These are phyloP conservation scores for Elsinoe perseae DNA, from an alignment of 2,329 filamentous ascomycete genomes.

Conservation along the genomic window DNA sequence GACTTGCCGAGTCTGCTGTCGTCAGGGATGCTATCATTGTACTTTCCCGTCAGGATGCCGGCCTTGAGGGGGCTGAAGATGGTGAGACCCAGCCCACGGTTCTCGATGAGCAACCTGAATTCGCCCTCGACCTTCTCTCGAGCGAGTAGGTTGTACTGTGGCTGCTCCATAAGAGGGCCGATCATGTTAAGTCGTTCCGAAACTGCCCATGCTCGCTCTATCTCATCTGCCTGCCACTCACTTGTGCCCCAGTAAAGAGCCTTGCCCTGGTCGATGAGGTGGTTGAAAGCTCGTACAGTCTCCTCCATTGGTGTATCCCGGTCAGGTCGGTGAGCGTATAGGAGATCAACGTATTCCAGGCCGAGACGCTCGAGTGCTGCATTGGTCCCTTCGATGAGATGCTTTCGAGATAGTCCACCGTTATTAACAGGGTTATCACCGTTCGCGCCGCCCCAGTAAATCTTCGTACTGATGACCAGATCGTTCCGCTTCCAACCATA, in stretches of 20 bases:
- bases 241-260: slow-evolving; percentile 65
- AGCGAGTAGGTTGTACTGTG: slow-evolving; percentile 56
- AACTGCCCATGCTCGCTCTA: slow-evolving; percentile 54
- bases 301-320: slow-evolving; percentile 62
- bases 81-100: slow-evolving; percentile 54
- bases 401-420: slow-evolving; percentile 59
- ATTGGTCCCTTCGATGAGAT: slow-evolving; percentile 59
- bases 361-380: slow-evolving; percentile 50
- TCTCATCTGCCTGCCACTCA: slow-evolving; percentile 60
- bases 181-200: slow-evolving; percentile 55
- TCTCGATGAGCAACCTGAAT: slow-evolving; percentile 52
- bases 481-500: slow-evolving; percentile 52
- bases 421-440: slow-evolving; percentile 59
- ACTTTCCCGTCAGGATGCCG: slow-evolving; percentile 60
- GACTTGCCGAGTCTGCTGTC: slow-evolving; percentile 52
- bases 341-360: slow-evolving; percentile 57
- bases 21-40: slow-evolving; percentile 55
- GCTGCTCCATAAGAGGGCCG: slow-evolving; percentile 59
- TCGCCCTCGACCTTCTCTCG: slow-evolving; percentile 58
- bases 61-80: slow-evolving; percentile 54
- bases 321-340: slow-evolving; percentile 63
- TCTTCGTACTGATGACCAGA: slow-evolving; percentile 53
- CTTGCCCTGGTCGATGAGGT: slow-evolving; percentile 60
- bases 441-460: slow-evolving; percentile 57
- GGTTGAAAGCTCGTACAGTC: slow-evolving; percentile 62